Percentiles rank a stretch among this genome's conserved stretches.
phyloP scores from a whole-genome alignment of 129 eudicot genomes.

The Lactuca saligna region DNA sequence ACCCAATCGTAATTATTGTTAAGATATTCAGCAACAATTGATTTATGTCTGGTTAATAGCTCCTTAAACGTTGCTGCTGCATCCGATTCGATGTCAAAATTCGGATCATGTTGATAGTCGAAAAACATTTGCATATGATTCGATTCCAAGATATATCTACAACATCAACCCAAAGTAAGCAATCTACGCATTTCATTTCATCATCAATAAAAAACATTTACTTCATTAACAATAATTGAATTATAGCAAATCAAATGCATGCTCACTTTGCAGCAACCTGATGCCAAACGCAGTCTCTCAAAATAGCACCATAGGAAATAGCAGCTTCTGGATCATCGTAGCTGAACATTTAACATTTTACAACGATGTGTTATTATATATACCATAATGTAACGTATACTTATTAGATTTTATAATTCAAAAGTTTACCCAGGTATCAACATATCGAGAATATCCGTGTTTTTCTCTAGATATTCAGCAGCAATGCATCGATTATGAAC shows the following conservation, averaged over 20 bases:
- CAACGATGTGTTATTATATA: background rate
- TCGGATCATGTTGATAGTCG: conserved; percentile 65
- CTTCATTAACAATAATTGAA: background rate
- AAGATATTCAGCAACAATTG: conserved; percentile 88
- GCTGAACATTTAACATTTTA: conserved; percentile 31
- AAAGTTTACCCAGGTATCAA: conserved; percentile 47
- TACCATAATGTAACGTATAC: background rate
- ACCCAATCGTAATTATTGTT: conserved; percentile 86
- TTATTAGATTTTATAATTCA: background rate
- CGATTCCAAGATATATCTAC: conserved; percentile 75
- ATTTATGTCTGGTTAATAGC: conserved; percentile 86
- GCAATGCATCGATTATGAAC: conserved; percentile 43
- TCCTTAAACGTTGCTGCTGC: conserved; percentile 87
- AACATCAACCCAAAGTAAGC: background rate
- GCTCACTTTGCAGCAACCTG: conserved; percentile 71
- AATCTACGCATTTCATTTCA: too few relatives aligned
- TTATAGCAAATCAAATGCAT: background rate
- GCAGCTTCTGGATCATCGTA: conserved; percentile 66
- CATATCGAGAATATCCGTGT: conserved; percentile 43
- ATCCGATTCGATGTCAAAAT: conserved; percentile 87
- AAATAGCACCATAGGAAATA: conserved; percentile 75
- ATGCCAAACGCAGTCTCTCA: conserved; percentile 87
- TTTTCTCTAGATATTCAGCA: conserved; percentile 46
- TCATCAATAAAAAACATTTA: too few relatives aligned
- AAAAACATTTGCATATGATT: conserved; percentile 82